Conservation (phyloP, 2,329 filamentous ascomycete genomes). For the Ceratocystis diversiconidia region DNA sequence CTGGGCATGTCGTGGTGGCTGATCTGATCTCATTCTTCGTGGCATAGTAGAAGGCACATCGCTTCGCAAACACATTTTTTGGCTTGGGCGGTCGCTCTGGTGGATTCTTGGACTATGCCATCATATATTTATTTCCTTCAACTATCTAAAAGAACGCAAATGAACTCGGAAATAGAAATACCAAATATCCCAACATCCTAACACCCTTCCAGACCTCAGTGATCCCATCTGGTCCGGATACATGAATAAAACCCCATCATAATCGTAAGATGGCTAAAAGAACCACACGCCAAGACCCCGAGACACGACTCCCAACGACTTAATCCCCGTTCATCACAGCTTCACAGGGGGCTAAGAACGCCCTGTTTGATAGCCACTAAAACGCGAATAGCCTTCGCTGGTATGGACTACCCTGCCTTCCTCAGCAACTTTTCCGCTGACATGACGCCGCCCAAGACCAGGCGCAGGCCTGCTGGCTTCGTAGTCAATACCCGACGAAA, state of each 20-base stretch:
- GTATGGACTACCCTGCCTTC: slow-evolving; percentile 38
- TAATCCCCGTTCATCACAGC: too few species aligned
- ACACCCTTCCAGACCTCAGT: neutral
- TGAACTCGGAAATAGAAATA: too few species aligned
- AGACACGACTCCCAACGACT: neutral
- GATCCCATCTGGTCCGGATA: neutral
- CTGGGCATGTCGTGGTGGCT: too few species aligned
- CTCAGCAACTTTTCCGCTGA: slow-evolving; percentile 60
- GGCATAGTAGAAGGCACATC: too few species aligned
- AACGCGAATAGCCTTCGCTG: neutral
- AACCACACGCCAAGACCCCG: neutral
- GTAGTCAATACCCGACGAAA: slow-evolving; percentile 46
- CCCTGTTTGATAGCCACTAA: neutral
- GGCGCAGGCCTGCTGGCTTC: slow-evolving; percentile 24
- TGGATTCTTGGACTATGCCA: too few species aligned
- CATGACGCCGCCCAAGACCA: slow-evolving; percentile 39
- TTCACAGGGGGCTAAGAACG: neutral
- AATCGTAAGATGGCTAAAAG: neutral
- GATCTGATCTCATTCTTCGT: too few species aligned
- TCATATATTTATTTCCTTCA: neutral
- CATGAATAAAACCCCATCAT: neutral
- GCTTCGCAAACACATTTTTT: too few species aligned
- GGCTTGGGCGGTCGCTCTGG: too few species aligned
- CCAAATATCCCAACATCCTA: too few species aligned
- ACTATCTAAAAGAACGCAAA: too few species aligned